phyloP scores from a whole-genome alignment of 257 asterid genomes.

The Capsicum baccatum region DNA sequence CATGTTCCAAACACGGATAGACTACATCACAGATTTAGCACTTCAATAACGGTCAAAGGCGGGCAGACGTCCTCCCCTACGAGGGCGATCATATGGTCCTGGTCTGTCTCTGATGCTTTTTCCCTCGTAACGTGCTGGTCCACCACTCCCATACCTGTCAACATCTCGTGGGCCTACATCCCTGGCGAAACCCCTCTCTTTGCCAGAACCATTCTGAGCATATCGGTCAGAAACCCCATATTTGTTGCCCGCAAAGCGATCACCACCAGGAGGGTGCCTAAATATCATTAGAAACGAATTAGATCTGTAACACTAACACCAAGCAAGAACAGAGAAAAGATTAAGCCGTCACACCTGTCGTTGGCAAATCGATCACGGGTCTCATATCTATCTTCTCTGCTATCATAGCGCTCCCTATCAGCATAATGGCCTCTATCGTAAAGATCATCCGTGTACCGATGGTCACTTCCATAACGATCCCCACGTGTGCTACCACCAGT shows the following conservation, averaged over 20 bases:
- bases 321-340: background rate
- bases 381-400: slow-evolving; percentile 77
- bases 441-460: slow-evolving; percentile 76
- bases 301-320: background rate
- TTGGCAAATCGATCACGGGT: slow-evolving; percentile 68
- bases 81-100: slow-evolving; percentile 83
- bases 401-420: slow-evolving; percentile 83
- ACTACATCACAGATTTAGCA: background rate
- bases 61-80: slow-evolving; percentile 75
- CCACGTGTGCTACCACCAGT: slow-evolving; percentile 73
- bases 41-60: slow-evolving; percentile 70
- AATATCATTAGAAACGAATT: background rate
- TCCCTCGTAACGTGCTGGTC: slow-evolving; percentile 75
- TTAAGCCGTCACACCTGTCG: slow-evolving; percentile 61
- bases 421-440: slow-evolving; percentile 76
- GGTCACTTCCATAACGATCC: slow-evolving; percentile 78
- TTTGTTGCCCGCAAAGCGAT: slow-evolving; percentile 67
- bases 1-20: background rate
- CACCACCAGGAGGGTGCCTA: slow-evolving; percentile 73
- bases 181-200: slow-evolving; percentile 56
- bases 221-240: slow-evolving; percentile 71
- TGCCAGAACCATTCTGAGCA: slow-evolving; percentile 67
- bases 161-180: slow-evolving; percentile 31
- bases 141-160: slow-evolving; percentile 66
- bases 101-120: slow-evolving; percentile 70